A percentile compares a stretch with the other conserved stretches of the same genome.
These are phyloP conservation scores for Huntiella moniliformis DNA, from an alignment of 2,329 filamentous ascomycete species.

Conservation along the genomic window DNA sequence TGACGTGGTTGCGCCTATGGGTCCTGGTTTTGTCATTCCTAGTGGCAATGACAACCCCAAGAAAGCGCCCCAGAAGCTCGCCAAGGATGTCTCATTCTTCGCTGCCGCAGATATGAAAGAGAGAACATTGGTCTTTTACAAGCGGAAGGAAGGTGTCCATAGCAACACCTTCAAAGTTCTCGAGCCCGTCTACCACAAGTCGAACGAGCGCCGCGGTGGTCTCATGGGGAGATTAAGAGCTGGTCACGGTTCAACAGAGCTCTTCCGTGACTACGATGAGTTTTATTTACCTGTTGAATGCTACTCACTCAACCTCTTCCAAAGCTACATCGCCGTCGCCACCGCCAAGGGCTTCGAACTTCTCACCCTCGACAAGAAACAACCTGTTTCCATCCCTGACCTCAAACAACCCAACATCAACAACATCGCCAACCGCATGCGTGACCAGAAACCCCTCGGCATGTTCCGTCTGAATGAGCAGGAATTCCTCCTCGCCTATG, in stretches of 20 bases:
- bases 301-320: conserved; percentile 89
- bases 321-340: conserved; percentile 78
- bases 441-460: conserved; percentile 66
- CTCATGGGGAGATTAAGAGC: not conserved
- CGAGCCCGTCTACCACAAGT: conserved; percentile 87
- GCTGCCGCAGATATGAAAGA: conserved; percentile 96
- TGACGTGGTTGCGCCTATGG: conserved; percentile 54
- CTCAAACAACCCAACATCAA: conserved; percentile 59
- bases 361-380: conserved; percentile 91
- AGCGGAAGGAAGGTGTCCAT: conserved; percentile 79
- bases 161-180: conserved; percentile 96
- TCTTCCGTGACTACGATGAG: conserved; percentile 95
- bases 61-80: conserved; percentile 78
- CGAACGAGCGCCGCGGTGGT: conserved; percentile 57
- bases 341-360: conserved; percentile 90
- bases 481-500: conserved; percentile 84
- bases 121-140: conserved; percentile 84
- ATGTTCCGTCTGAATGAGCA: conserved; percentile 92
- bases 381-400: conserved; percentile 83
- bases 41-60: conserved; percentile 52
- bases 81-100: conserved; percentile 91
- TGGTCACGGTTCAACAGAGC: conserved; percentile 54
- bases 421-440: conserved; percentile 69
- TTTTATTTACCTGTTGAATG: conserved; percentile 96
- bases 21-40: conserved; percentile 35